Evolutionary conservation across 2,329 filamentous ascomycete genomes (phyloP).

Genomic region (Tolypocladium nubicola): DNA sequence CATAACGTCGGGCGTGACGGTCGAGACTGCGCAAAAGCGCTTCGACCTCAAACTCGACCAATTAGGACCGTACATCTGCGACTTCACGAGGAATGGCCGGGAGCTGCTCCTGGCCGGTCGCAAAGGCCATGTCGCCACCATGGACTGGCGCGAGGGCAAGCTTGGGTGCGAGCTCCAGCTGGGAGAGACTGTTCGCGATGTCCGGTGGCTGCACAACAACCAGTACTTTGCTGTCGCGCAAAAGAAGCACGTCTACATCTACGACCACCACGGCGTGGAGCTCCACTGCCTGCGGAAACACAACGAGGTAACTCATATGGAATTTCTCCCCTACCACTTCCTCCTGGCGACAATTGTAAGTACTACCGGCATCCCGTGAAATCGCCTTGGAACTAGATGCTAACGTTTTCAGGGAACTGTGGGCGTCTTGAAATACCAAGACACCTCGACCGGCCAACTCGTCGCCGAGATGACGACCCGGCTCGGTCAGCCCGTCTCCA

Average conservation of each 20-base stretch:
- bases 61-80: conserved; percentile 76
- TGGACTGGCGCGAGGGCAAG: conserved; percentile 92
- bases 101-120: conserved; percentile 76
- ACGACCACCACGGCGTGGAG: conserved; percentile 84
- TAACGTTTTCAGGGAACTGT: conserved; percentile 48
- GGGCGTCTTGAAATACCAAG: conserved; percentile 86
- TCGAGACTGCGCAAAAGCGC: conserved; percentile 83
- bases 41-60: conserved; percentile 80
- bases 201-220: conserved; percentile 88
- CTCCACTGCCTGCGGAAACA: conserved; percentile 86
- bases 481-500: conserved; percentile 70
- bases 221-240: conserved; percentile 92
- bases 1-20: conserved; percentile 60
- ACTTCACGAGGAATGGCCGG: conserved; percentile 84
- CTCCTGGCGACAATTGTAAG: conserved; percentile 75
- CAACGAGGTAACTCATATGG: conserved; percentile 83
- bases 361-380: conserved; percentile 7
- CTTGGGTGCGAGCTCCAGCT: conserved; percentile 86
- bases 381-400: background rate
- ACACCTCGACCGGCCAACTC: conserved; percentile 85
- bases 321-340: conserved; percentile 95
- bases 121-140: conserved; percentile 90
- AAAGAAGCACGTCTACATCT: conserved; percentile 95
- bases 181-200: conserved; percentile 80
- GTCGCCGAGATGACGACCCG: conserved; percentile 79